A percentile compares a stretch with the other conserved stretches of the same genome.
These are phyloP conservation scores for Sporothrix protearum DNA, from an alignment of 2,329 filamentous ascomycete genomes.

Conservation along the genomic window DNA sequence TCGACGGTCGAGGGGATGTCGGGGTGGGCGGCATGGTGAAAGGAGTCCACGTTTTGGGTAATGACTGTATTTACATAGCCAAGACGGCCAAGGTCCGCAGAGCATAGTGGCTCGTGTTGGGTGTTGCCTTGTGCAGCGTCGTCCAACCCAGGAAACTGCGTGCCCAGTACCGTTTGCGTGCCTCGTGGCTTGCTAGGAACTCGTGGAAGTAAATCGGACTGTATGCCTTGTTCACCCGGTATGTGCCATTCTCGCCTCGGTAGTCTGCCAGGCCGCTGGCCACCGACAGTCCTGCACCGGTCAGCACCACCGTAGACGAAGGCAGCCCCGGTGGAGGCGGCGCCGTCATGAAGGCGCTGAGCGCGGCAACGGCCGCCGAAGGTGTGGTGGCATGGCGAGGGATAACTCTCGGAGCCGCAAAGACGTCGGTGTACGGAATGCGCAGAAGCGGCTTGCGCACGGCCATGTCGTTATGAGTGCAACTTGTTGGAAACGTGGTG, in stretches of 20 bases:
- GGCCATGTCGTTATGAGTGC: slow-evolving; percentile 25
- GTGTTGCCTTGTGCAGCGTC: slow-evolving; percentile 69
- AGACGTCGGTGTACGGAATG: slow-evolving; percentile 83
- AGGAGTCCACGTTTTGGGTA: slow-evolving; percentile 96
- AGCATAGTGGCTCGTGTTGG: slow-evolving; percentile 76
- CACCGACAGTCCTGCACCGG: slow-evolving; percentile 89
- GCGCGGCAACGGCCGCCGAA: slow-evolving; percentile 69
- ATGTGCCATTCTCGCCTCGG: slow-evolving; percentile 82
- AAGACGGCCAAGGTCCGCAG: slow-evolving; percentile 67
- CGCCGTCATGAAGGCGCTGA: slow-evolving; percentile 70
- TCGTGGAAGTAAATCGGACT: slow-evolving; percentile 91
- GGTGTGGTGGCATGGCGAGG: slow-evolving; percentile 68
- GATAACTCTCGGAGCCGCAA: slow-evolving; percentile 71
- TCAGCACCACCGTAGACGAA: slow-evolving; percentile 50
- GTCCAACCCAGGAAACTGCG: slow-evolving; percentile 92
- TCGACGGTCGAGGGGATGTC: slow-evolving; percentile 66
- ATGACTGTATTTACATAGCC: slow-evolving; percentile 74
- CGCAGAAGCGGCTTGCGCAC: slow-evolving; percentile 74
- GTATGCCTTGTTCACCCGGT: slow-evolving; percentile 85
- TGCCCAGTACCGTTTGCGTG: slow-evolving; percentile 92
- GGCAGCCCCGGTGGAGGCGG: slow-evolving; percentile 50
- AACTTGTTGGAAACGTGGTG: neutral
- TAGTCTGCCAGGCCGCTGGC: slow-evolving; percentile 93
- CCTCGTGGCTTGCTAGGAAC: slow-evolving; percentile 76
- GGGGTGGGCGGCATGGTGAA: slow-evolving; percentile 77